Conservation (phyloP, 2,329 filamentous ascomycete genomes). For the Cladosporium phlei region DNA sequence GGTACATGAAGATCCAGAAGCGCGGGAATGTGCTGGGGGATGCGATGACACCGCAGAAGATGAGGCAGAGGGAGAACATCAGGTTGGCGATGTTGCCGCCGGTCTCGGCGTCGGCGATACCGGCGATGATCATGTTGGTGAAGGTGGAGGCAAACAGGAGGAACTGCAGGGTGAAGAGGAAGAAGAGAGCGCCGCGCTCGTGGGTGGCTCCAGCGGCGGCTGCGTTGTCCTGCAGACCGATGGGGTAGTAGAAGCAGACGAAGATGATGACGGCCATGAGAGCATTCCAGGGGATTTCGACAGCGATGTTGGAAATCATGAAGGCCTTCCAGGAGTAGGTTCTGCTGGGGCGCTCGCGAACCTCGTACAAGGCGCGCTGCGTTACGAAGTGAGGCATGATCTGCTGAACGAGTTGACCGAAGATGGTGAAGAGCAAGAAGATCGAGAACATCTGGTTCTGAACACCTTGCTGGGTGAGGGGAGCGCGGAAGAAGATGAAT, state of each 20-base stretch:
- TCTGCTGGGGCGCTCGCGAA: conserved; percentile 77
- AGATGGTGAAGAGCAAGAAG: conserved; percentile 77
- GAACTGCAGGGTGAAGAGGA: conserved; percentile 70
- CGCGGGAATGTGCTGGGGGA: conserved; percentile 57
- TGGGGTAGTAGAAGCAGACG: conserved; percentile 80
- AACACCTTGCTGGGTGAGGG: conserved; percentile 68
- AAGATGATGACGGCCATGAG: conserved; percentile 72
- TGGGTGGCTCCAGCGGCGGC: conserved; percentile 54
- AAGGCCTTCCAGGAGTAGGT: conserved; percentile 83
- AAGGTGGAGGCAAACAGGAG: conserved; percentile 69
- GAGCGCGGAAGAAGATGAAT: conserved; percentile 72
- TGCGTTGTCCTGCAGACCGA: conserved; percentile 71
- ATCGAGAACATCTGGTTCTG: conserved; percentile 85
- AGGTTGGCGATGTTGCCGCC: conserved; percentile 73
- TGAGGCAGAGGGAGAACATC: conserved; percentile 65
- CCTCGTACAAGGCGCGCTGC: conserved; percentile 77
- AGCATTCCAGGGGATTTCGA: conserved; percentile 81
- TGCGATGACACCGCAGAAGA: conserved; percentile 68
- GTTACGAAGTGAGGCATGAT: conserved; percentile 84
- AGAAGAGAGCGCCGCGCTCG: conserved; percentile 72
- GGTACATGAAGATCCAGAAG: conserved; percentile 84
- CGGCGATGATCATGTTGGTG: conserved; percentile 70
- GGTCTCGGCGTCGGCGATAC: conserved; percentile 68
- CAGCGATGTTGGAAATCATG: conserved; percentile 75
- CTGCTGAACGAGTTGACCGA: conserved; percentile 72